Evolutionary conservation across 768 basidiomycete species (phyloP).

Genomic region (Mycena polygramma): DNA sequence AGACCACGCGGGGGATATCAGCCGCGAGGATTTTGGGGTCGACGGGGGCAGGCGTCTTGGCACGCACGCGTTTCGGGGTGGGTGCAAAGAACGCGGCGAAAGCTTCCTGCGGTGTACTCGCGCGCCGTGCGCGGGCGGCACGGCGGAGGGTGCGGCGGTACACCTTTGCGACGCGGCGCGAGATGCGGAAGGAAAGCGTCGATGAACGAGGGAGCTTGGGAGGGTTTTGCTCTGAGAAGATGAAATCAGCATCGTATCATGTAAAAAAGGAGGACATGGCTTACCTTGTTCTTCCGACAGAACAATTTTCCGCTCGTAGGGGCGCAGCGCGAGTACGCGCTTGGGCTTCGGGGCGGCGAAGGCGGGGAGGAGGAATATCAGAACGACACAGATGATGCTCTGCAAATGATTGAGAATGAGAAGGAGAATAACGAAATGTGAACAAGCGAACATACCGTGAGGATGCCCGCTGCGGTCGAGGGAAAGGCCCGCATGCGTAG

Average conservation of each 20-base stretch:
- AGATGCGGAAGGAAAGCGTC: neutral
- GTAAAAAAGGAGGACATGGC: neutral
- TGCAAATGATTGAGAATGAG: neutral
- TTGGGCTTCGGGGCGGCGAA: slow-evolving; percentile 2
- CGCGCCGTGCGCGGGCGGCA: slow-evolving; percentile 6
- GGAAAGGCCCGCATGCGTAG: slow-evolving; percentile 10
- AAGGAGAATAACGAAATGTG: neutral
- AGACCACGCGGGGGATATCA: slow-evolving; percentile 6
- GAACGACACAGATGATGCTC: slow-evolving; percentile 11
- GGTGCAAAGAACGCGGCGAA: slow-evolving; percentile 11
- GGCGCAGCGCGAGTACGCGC: neutral
- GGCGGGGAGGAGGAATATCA: slow-evolving; percentile 13
- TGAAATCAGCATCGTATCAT: neutral
- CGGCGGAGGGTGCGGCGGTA: slow-evolving; percentile 22
- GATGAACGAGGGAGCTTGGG: neutral
- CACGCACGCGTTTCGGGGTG: slow-evolving; percentile 2
- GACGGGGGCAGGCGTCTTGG: neutral
- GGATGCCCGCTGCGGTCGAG: neutral
- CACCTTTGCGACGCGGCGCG: neutral
- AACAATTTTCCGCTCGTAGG: slow-evolving; percentile 16
- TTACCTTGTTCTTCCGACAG: slow-evolving; percentile 17
- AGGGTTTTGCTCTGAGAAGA: neutral
- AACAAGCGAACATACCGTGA: slow-evolving; percentile 23
- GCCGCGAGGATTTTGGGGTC: slow-evolving; percentile 14
- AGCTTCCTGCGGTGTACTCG: neutral